Evolutionary conservation across 306 rosid species (phyloP), one percentile per base, ranked within the genome.

Genomic region (Amphicarpaea edgeworthii): DNA sequence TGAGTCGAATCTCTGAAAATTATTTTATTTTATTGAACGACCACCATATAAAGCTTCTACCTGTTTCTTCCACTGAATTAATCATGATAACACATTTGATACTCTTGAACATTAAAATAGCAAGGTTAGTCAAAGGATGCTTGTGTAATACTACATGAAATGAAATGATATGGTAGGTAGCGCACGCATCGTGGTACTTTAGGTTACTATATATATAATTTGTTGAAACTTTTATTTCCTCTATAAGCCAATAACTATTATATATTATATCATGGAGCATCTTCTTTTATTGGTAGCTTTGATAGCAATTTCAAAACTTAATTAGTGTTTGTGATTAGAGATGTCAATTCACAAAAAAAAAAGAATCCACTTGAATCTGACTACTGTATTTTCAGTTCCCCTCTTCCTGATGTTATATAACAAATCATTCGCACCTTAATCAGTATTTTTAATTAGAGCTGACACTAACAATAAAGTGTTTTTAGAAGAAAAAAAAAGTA

Each of bases 31-130:
- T 53, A 26, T 41, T 28, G n/a, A 7, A 30, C 1, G 42, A 59
- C 0, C 24, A 49, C 21, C 4, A 5, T 49, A 8, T 10, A 12
- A 61, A 17, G 30, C 14, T 5, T 59, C 12, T 73, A 42, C 4
- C 32, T 43, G 59, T 61, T 75, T 75, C 50, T 49, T 75, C 63
- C 63, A 63, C 41, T 2, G 15, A 24, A 68, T n/a, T n/a, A n/a
- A n/a, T 58, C 8, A 77, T 77, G 50, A 45, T 55, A 57, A 45
- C 61, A 43, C 76, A 68, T 46, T 58, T 77, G 76, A 45, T 20
- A 32, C 19, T 68, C 50, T 23, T 34, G 1, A 64, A 8, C 70
- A 45, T 26, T 57, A 43, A 68, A 58, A 77, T 77, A 68, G 41
- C 0, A 14, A 19, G 38, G 40, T 68, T 58, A 55, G 81, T 77